These are phyloP conservation scores for Aspergillus amoenus DNA, from an alignment of 2,329 filamentous ascomycete species.

Conservation along the genomic window DNA sequence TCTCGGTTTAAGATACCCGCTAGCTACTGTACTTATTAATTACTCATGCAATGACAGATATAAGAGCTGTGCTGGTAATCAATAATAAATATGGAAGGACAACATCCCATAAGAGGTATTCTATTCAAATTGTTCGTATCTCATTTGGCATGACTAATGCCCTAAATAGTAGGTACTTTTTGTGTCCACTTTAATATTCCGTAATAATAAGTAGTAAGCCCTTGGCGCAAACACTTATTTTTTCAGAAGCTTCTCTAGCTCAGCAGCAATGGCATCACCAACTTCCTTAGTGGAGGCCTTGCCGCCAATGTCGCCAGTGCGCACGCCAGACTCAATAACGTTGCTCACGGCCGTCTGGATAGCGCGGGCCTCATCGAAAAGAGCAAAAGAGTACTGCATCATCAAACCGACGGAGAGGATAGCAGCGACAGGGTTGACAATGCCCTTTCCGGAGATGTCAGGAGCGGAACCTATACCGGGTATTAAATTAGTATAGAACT, in stretches of 20 bases:
- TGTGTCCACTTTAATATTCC: neutral
- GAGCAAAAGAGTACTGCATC: constrained; percentile 85
- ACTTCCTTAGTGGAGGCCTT: constrained; percentile 70
- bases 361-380: constrained; percentile 72
- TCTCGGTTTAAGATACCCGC: constrained; percentile 9
- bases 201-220: neutral
- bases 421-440: constrained; percentile 89
- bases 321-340: constrained; percentile 74
- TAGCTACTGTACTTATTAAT: neutral
- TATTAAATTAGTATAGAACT: neutral
- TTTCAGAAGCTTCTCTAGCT: constrained; percentile 69
- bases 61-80: neutral
- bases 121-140: constrained; percentile 24
- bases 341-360: constrained; percentile 79
- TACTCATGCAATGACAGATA: neutral
- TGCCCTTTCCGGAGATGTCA: constrained; percentile 86
- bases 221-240: constrained; percentile 16
- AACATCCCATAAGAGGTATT: constrained; percentile 2
- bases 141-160: constrained; percentile 15
- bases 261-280: constrained; percentile 76
- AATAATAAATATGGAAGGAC: neutral
- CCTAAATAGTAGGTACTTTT: neutral
- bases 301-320: constrained; percentile 85
- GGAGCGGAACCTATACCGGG: constrained; percentile 71
- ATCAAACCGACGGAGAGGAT: constrained; percentile 95